Conservation (phyloP, 345 rosid species). For the Psidium friedrichsthalianum region DNA sequence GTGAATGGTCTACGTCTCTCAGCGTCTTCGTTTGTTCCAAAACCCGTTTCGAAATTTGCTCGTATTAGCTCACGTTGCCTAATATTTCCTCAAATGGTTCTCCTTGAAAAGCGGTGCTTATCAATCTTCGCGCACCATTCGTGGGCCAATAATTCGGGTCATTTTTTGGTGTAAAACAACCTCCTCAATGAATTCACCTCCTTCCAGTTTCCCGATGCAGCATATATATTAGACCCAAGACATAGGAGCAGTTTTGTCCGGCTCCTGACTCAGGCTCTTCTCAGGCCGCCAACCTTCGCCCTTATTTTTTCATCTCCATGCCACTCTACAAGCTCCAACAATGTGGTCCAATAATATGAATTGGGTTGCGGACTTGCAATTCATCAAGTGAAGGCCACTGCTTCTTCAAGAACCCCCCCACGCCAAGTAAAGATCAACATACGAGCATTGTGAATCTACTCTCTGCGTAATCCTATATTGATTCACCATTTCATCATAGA, state of each 20-base stretch:
- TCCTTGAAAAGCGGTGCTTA: too few species aligned
- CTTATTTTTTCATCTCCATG: conserved; percentile 76
- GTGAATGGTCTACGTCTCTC: too few species aligned
- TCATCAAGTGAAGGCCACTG: conserved; percentile 53
- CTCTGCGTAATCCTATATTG: conserved; percentile 50
- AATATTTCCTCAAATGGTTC: too few species aligned
- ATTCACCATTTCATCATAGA: conserved; percentile 58
- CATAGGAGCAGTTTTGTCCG: conserved; percentile 76
- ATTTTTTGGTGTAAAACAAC: too few species aligned
- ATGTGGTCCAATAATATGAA: conserved; percentile 72
- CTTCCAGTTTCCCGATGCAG: conserved; percentile 76
- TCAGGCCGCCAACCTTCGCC: conserved; percentile 60
- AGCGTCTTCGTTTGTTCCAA: too few species aligned
- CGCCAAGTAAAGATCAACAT: conserved; percentile 91
- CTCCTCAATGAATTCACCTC: conserved; percentile 60
- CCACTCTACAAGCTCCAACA: conserved; percentile 79
- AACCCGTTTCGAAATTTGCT: too few species aligned
- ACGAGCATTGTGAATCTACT: conserved; percentile 77
- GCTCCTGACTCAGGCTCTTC: conserved; percentile 67
- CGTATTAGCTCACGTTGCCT: too few species aligned
- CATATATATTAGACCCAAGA: conserved; percentile 73
- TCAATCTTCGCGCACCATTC: too few species aligned
- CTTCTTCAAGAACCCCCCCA: conserved; percentile 83
- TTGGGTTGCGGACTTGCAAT: conserved; percentile 48
- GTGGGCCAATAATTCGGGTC: too few species aligned